phyloP scores from a whole-genome alignment of 495 filamentous ascomycete genomes.

The Hypoxylon perforatum region DNA sequence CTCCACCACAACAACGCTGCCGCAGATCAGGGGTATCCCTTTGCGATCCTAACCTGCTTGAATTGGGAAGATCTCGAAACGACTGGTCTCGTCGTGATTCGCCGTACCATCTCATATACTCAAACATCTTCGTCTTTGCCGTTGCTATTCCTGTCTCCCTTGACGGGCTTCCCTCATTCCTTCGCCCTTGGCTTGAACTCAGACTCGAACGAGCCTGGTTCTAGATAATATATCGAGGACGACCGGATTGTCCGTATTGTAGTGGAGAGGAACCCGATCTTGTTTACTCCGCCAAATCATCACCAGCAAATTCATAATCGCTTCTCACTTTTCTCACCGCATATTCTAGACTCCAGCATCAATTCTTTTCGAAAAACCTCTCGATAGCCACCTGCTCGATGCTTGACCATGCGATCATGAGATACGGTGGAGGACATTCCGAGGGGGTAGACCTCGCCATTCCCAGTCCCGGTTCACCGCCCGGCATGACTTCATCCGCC shows the following conservation, averaged over 20 bases:
- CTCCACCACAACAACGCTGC: constrained; percentile 19
- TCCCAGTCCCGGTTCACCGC: constrained; percentile 78
- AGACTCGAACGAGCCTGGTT: background rate
- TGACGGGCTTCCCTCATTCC: constrained; percentile 22
- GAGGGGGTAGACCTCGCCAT: constrained; percentile 56
- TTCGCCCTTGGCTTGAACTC: constrained; percentile 22
- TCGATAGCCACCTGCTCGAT: constrained; percentile 10
- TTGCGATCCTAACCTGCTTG: constrained; percentile 12
- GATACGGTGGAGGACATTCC: constrained; percentile 54
- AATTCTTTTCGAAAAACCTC: background rate
- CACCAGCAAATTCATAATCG: constrained; percentile 6
- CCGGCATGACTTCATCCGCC: constrained; percentile 78
- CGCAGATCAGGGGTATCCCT: constrained; percentile 35
- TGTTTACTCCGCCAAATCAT: constrained; percentile 9
- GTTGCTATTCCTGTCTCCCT: constrained; percentile 38
- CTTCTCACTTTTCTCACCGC: constrained; percentile 6
- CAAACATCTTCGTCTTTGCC: constrained; percentile 18
- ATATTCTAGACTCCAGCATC: background rate
- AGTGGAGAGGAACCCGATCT: constrained; percentile 26
- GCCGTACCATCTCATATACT: constrained; percentile 8
- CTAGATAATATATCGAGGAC: constrained; percentile 40
- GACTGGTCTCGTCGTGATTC: constrained; percentile 5
- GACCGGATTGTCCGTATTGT: constrained; percentile 21
- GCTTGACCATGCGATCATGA: constrained; percentile 67
- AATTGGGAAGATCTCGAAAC: constrained; percentile 22